These are phyloP conservation scores for Suhomyces tanzawaensis DNA, from an alignment of 805 yeast genomes.

Conservation along the genomic window DNA sequence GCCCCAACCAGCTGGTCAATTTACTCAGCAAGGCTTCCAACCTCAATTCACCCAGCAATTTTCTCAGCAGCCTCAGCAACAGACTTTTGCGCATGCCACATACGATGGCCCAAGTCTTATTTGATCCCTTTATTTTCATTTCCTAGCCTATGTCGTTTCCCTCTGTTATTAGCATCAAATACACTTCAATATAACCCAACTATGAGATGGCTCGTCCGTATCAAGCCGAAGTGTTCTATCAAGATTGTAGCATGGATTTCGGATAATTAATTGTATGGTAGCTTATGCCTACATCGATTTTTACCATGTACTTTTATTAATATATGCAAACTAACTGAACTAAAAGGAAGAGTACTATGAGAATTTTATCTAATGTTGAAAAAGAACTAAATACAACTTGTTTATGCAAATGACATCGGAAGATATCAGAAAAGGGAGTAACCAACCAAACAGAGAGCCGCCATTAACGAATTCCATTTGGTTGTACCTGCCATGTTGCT, in stretches of 20 bases:
- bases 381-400: too few species aligned
- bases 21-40: neutral
- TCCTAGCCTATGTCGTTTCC: too few species aligned
- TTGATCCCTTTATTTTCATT: conserved; percentile 5
- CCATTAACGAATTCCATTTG: conserved; percentile 7
- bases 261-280: too few species aligned
- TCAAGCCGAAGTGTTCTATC: too few species aligned
- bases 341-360: too few species aligned
- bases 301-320: too few species aligned
- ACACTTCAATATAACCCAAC: too few species aligned
- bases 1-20: conserved; percentile 5
- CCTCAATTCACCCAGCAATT: neutral
- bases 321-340: neutral
- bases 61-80: conserved; percentile 8
- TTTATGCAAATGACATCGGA: too few species aligned
- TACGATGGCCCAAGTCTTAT: conserved; percentile 27
- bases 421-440: conserved; percentile 4
- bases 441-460: conserved; percentile 9
- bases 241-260: too few species aligned
- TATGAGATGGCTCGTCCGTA: too few species aligned
- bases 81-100: conserved; percentile 1
- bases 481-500: conserved; percentile 2
- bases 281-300: too few species aligned
- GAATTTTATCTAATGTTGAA: neutral
- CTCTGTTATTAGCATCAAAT: too few species aligned